A percentile compares a stretch with the other conserved stretches of the same genome.
Conservation (phyloP, 2,329 filamentous ascomycete genomes). For the Elsinoe australis region DNA sequence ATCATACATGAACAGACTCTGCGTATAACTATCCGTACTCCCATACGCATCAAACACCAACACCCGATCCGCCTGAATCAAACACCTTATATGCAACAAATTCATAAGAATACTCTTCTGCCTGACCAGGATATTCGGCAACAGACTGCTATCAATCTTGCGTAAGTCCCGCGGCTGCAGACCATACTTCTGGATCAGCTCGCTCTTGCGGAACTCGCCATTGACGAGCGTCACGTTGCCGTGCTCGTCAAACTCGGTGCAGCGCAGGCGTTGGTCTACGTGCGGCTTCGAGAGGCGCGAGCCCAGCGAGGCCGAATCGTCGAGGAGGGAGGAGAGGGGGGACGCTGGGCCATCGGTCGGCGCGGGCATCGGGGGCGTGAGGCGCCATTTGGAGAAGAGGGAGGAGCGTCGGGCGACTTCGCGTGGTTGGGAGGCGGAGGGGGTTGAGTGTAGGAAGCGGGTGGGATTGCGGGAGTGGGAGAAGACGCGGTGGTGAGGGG, state of each 20-base stretch:
- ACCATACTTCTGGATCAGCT: conserved; percentile 81
- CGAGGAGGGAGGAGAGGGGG: conserved; percentile 45
- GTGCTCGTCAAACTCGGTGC: conserved; percentile 89
- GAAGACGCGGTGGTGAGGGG: neutral
- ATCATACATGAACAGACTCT: conserved; percentile 97
- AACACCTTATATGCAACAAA: conserved; percentile 85
- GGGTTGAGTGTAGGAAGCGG: neutral
- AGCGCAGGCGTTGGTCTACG: conserved; percentile 77
- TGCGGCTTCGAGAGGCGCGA: conserved; percentile 65
- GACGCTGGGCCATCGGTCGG: conserved; percentile 28
- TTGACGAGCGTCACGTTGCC: conserved; percentile 89
- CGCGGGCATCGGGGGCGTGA: neutral
- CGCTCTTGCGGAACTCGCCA: conserved; percentile 94
- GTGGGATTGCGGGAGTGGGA: neutral
- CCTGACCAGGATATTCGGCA: conserved; percentile 90
- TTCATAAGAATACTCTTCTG: conserved; percentile 92
- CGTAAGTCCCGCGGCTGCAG: conserved; percentile 87
- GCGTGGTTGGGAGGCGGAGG: neutral
- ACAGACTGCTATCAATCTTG: conserved; percentile 93
- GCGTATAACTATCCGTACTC: conserved; percentile 86
- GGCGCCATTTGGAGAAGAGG: conserved; percentile 12
- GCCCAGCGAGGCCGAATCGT: conserved; percentile 56
- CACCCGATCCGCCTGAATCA: conserved; percentile 91
- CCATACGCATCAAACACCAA: conserved; percentile 95
- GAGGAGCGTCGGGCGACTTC: conserved; percentile 10